phyloP scores from a whole-genome alignment of 2,329 filamentous ascomycete genomes.

The Thelonectria discophora region DNA sequence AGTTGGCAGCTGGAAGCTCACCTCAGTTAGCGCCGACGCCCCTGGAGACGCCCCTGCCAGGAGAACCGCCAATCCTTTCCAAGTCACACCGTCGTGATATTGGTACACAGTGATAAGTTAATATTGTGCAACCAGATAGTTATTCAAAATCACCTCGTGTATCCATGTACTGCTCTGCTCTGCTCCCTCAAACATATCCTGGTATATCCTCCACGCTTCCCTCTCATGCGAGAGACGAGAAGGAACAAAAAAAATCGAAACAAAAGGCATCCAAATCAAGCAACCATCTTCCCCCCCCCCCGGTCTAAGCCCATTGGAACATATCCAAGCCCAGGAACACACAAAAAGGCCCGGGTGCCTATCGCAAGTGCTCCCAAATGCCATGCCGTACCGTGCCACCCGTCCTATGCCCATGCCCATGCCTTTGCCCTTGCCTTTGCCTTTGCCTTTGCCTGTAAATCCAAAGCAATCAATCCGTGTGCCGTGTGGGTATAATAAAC shows the following conservation, averaged over 20 bases:
- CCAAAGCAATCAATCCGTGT: slow-evolving; percentile 30
- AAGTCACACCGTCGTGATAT: too few species aligned
- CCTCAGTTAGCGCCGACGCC: too few species aligned
- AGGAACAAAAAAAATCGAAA: slow-evolving; percentile 12
- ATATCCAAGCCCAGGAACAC: slow-evolving; percentile 14
- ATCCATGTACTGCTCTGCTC: background rate
- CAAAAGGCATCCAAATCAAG: background rate
- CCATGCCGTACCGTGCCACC: slow-evolving; percentile 5
- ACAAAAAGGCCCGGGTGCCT: slow-evolving; percentile 9
- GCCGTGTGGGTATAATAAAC: slow-evolving; percentile 40
- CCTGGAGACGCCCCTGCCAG: too few species aligned
- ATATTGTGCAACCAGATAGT: background rate
- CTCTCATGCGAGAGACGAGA: slow-evolving; percentile 16
- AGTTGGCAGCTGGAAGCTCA: background rate
- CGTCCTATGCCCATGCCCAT: background rate
- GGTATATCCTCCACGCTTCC: slow-evolving; percentile 38
- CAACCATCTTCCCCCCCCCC: background rate
- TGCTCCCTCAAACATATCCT: slow-evolving; percentile 20
- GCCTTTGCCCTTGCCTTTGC: slow-evolving; percentile 5
- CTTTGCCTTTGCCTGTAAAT: slow-evolving; percentile 25
- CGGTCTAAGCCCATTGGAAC: slow-evolving; percentile 20
- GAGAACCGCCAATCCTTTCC: too few species aligned
- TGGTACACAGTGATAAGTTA: too few species aligned
- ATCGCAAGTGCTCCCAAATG: slow-evolving; percentile 14
- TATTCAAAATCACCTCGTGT: slow-evolving; percentile 18